Conservation (phyloP, 164 flowering plant species). For the Berberis thunbergii region DNA sequence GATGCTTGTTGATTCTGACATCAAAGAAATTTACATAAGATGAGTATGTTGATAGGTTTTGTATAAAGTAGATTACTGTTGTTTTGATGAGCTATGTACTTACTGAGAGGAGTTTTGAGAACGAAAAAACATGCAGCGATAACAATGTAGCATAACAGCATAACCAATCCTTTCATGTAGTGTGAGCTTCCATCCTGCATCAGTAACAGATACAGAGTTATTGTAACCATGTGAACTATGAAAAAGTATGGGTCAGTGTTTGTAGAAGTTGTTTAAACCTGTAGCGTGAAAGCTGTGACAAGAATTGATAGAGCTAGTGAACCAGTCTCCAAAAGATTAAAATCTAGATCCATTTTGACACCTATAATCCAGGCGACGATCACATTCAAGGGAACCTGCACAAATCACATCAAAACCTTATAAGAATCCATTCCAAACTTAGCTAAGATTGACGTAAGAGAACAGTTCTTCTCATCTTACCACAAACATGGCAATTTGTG, state of each 20-base stretch:
- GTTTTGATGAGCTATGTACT: not conserved
- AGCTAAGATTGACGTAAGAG: not conserved
- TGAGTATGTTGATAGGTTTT: no score
- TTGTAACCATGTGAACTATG: no score
- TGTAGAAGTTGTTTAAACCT: constrained; percentile 10
- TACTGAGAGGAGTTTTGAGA: constrained; percentile 31
- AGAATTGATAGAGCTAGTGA: constrained; percentile 67
- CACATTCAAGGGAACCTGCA: constrained; percentile 65
- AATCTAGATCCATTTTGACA: constrained; percentile 61
- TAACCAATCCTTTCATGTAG: constrained; percentile 74
- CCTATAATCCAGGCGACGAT: constrained; percentile 76
- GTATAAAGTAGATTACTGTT: no score
- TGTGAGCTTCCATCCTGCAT: constrained; percentile 76
- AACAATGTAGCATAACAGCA: constrained; percentile 46
- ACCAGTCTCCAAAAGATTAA: constrained; percentile 64
- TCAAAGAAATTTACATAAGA: no score
- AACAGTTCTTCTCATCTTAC: constrained; percentile 26
- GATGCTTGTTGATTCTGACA: constrained; percentile 7
- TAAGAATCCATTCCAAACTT: not conserved
- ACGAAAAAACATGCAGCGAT: constrained; percentile 61
- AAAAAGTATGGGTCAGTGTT: not conserved
- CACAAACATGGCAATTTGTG: constrained; percentile 91
- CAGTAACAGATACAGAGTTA: no score
- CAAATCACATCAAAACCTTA: not conserved
- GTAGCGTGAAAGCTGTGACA: constrained; percentile 31